Evolutionary conservation across 257 asterid species (phyloP).

Genomic region (Solanum virginianum): DNA sequence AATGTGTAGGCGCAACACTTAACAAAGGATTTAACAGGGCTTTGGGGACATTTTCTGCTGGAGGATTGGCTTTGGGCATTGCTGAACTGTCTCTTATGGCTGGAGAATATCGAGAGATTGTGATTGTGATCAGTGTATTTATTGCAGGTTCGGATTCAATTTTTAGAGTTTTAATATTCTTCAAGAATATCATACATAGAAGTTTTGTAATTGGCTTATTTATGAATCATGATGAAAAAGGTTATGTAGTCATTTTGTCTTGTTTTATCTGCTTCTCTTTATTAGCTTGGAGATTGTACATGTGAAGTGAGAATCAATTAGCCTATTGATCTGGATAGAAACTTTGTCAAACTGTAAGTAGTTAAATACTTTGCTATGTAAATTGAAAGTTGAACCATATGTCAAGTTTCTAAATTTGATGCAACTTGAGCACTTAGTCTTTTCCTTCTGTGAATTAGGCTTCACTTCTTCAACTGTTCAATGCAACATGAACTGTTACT

Average conservation of each 20-base stretch:
- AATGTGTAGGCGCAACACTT: constrained; percentile 30
- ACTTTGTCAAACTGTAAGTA: neutral
- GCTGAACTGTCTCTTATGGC: constrained; percentile 30
- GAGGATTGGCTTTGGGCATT: constrained; percentile 29
- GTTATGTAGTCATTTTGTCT: neutral
- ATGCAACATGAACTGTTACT: neutral
- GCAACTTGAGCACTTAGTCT: neutral
- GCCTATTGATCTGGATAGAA: neutral
- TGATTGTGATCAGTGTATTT: constrained; percentile 58
- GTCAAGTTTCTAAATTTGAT: neutral
- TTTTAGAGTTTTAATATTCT: neutral
- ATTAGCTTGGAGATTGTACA: neutral
- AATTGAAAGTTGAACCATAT: neutral
- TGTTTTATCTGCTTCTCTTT: neutral
- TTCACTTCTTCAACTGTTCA: neutral
- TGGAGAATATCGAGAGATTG: constrained; percentile 45
- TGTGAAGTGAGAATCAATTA: neutral
- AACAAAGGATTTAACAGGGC: constrained; percentile 42
- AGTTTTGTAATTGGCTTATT: neutral
- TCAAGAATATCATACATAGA: neutral
- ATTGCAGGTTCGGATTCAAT: constrained; percentile 40
- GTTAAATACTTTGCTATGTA: neutral
- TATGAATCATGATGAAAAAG: neutral
- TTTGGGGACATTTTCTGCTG: constrained; percentile 38
- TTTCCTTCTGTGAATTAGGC: neutral